A percentile compares a stretch with the other conserved stretches of the same genome.
Conservation (phyloP, 768 basidiomycete genomes). For the Russula vinacea region DNA sequence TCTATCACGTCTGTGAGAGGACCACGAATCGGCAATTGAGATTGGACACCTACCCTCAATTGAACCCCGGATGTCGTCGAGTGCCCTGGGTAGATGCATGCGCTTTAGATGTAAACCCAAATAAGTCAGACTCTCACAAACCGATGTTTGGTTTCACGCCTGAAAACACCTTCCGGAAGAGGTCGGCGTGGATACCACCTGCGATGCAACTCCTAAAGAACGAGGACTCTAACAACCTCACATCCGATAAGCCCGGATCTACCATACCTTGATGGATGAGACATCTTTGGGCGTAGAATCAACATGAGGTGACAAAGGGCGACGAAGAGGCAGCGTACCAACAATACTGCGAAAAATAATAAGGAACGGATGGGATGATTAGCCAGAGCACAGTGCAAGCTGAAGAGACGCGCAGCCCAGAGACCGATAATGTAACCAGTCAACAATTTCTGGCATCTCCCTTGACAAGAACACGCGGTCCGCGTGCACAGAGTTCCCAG, state of each 20-base stretch:
- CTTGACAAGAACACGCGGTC: slow-evolving; percentile 69
- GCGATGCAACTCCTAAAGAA: slow-evolving; percentile 62
- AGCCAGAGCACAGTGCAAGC: neutral
- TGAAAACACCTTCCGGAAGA: slow-evolving; percentile 30
- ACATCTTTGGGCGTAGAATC: slow-evolving; percentile 51
- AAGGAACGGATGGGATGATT: slow-evolving; percentile 15
- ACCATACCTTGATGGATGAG: slow-evolving; percentile 70
- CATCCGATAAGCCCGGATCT: neutral
- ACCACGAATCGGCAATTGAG: slow-evolving; percentile 1
- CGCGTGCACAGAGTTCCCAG: slow-evolving; percentile 84
- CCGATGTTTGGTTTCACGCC: slow-evolving; percentile 56
- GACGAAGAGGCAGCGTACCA: slow-evolving; percentile 44
- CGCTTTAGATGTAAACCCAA: neutral
- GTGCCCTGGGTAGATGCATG: slow-evolving; percentile 49
- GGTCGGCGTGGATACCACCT: slow-evolving; percentile 59
- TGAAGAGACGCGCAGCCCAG: slow-evolving; percentile 11
- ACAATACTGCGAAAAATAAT: slow-evolving; percentile 51
- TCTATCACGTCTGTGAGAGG: slow-evolving; percentile 44
- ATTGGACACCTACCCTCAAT: slow-evolving; percentile 56
- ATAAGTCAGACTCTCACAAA: slow-evolving; percentile 32
- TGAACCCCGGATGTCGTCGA: slow-evolving; percentile 77
- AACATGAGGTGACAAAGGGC: neutral
- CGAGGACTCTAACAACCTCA: neutral
- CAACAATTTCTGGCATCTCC: slow-evolving; percentile 76
- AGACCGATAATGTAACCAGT: slow-evolving; percentile 81